Percentiles rank a stretch among this genome's conserved stretches.
Evolutionary conservation across 306 rosid species (phyloP).

Genomic region (Malus orientalis): DNA sequence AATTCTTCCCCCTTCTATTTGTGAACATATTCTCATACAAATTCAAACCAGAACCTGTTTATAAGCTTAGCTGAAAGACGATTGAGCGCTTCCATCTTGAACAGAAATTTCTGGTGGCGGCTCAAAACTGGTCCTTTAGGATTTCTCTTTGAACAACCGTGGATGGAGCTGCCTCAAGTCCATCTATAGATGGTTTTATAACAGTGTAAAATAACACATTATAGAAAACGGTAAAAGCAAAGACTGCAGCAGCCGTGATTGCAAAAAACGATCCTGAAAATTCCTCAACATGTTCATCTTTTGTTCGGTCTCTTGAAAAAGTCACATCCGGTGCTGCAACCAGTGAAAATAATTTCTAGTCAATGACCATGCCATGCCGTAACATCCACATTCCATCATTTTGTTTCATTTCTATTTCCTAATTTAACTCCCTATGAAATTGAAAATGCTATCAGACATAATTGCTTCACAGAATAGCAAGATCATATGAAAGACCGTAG

Average conservation of each 20-base stretch:
- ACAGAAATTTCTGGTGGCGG: neutral
- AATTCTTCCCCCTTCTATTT: neutral
- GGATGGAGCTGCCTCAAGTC: conserved; percentile 8
- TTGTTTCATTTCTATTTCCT: too few species aligned
- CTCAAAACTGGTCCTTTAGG: conserved; percentile 10
- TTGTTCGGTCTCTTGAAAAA: conserved; percentile 14
- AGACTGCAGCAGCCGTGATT: conserved; percentile 35
- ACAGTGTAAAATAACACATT: conserved; percentile 51
- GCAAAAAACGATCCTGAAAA: conserved; percentile 46
- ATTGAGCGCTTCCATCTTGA: neutral
- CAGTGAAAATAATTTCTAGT: neutral
- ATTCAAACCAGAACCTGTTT: neutral
- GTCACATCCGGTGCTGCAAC: conserved; percentile 50
- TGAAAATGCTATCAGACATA: neutral
- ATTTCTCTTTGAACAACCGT: conserved; percentile 1
- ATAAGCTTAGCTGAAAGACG: neutral
- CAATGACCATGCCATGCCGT: neutral
- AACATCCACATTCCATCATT: neutral
- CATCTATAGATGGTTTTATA: conserved; percentile 74
- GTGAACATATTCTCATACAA: neutral
- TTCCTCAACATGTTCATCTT: conserved; percentile 29
- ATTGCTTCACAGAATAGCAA: neutral
- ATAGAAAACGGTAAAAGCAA: conserved; percentile 63
- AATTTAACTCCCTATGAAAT: neutral
- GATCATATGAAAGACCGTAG: too few species aligned